Percentiles rank a stretch among this genome's conserved stretches.
These are phyloP conservation scores for Euphorbia tirucalli DNA, from an alignment of 345 rosid genomes.

Conservation along the genomic window DNA sequence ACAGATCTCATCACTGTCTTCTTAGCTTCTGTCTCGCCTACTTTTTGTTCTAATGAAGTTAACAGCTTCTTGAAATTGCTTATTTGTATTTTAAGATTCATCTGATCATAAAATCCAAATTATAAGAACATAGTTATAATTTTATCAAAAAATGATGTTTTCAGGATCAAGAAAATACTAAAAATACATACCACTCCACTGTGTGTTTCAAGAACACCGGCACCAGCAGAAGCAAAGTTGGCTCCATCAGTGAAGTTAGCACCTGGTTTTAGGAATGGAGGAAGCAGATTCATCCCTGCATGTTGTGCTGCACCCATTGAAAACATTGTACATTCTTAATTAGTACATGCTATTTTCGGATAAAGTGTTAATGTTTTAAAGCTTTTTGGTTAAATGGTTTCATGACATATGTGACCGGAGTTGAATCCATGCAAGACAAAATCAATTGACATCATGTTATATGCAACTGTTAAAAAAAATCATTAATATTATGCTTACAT, in stretches of 20 bases:
- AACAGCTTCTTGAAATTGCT: conserved; percentile 23
- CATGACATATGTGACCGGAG: too few species aligned
- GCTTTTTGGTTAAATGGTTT: too few species aligned
- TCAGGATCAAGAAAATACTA: too few species aligned
- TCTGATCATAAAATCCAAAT: background rate
- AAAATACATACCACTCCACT: conserved; percentile 8
- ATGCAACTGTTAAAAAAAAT: too few species aligned
- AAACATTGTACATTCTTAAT: background rate
- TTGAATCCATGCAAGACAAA: too few species aligned
- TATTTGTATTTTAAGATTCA: conserved; percentile 19
- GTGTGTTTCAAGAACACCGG: conserved; percentile 4
- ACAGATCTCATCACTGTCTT: conserved; percentile 23
- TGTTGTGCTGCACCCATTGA: background rate
- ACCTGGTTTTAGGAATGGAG: conserved; percentile 18
- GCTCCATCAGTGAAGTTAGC: conserved; percentile 19
- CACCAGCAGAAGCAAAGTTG: conserved; percentile 28
- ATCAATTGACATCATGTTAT: too few species aligned
- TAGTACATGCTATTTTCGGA: background rate
- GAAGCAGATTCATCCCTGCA: conserved; percentile 11
- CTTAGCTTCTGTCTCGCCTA: conserved; percentile 18
- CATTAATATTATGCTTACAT: too few species aligned
- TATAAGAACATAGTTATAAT: too few species aligned
- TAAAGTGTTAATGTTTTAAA: too few species aligned
- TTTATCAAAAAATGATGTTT: too few species aligned
- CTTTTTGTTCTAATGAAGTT: conserved; percentile 11